Conservation (phyloP, 305 asterid species). For the Fraxinus nigra region DNA sequence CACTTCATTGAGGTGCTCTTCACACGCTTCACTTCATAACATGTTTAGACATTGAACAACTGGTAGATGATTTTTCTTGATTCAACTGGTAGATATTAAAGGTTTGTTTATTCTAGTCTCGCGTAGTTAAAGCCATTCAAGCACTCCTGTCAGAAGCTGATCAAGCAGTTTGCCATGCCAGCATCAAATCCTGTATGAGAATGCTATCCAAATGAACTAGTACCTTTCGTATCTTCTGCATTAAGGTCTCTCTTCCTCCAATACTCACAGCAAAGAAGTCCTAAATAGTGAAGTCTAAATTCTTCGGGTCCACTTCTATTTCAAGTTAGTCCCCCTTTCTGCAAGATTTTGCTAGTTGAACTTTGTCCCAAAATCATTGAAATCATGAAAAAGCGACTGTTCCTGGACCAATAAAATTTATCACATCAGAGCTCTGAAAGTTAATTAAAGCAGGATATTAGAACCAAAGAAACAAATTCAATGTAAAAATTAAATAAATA, state of each 20-base stretch:
- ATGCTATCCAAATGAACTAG: background rate
- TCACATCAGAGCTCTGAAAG: background rate
- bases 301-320: background rate
- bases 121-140: background rate
- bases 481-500: background rate
- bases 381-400: background rate
- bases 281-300: background rate
- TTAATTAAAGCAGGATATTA: background rate
- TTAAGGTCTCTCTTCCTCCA: background rate
- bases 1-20: background rate
- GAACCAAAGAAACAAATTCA: constrained; percentile 8
- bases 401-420: background rate
- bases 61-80: background rate
- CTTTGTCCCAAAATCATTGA: background rate
- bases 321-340: background rate
- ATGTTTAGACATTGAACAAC: background rate
- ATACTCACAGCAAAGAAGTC: background rate
- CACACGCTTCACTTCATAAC: background rate
- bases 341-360: background rate
- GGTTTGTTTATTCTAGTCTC: background rate
- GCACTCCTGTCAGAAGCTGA: background rate
- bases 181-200: background rate
- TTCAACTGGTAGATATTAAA: background rate
- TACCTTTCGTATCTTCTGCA: background rate
- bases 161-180: background rate